Percentiles rank a stretch among this genome's conserved stretches.
Conservation (phyloP, 192 early-diverging fungal genomes). For the Podila horticola region DNA sequence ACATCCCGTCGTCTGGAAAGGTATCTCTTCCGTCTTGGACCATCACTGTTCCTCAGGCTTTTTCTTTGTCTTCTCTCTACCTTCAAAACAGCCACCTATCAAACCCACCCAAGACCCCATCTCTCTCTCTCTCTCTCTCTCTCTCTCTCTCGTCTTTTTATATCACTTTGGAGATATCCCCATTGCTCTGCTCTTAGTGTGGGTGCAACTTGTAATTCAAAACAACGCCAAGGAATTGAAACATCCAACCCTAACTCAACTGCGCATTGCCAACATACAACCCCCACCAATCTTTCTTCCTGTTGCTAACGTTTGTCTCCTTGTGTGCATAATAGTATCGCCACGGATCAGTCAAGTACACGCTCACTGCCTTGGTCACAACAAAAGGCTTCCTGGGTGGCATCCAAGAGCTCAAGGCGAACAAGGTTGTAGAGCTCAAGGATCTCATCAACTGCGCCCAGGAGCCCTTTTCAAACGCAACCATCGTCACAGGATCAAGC, state of each 20-base stretch:
- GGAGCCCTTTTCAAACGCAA: conserved; percentile 13
- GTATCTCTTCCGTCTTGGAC: neutral
- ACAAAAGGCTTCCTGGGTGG: conserved; percentile 19
- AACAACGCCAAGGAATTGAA: conserved; percentile 8
- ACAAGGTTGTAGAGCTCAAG: conserved; percentile 12
- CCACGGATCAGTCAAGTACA: conserved; percentile 38
- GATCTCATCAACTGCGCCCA: conserved; percentile 19
- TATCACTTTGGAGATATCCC: neutral
- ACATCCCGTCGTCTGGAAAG: conserved; percentile 33
- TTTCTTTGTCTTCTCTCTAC: neutral
- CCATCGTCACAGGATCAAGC: conserved; percentile 17
- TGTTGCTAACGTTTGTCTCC: conserved; percentile 13
- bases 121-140: too few relatives aligned
- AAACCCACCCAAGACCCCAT: neutral
- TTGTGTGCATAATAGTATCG: conserved; percentile 18
- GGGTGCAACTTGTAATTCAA: neutral
- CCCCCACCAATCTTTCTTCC: neutral
- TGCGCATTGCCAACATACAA: neutral
- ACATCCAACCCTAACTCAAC: conserved; percentile 4
- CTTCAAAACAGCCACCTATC: neutral
- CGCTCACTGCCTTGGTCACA: conserved; percentile 7
- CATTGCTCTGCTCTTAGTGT: too few relatives aligned
- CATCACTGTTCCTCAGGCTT: too few relatives aligned
- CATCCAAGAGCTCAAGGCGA: conserved; percentile 30
- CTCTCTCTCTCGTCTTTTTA: too few relatives aligned